Evolutionary conservation across 495 filamentous ascomycete species (phyloP), one percentile per base, ranked within the genome.

Genomic region (Penicillium flavigenum): DNA sequence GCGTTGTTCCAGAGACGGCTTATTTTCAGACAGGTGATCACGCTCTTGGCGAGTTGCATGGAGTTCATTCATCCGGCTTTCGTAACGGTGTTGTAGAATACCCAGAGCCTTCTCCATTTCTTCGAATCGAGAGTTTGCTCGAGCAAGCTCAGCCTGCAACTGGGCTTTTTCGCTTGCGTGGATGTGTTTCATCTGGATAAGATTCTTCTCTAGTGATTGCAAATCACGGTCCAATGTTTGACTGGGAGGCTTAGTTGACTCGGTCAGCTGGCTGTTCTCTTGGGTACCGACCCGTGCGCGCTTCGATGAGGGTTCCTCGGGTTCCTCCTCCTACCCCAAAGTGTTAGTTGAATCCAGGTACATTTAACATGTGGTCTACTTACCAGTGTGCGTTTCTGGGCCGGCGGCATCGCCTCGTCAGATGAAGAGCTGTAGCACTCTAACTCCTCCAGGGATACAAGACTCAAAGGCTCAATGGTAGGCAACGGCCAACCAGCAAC

Each of bases 41-140:
- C 69, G 67, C 51, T 79, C 72, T 36, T 71, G 63, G 17, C 76
- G 77, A 22, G 71, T 57, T 48, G 68, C 56, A 57, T 78, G 71
- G 5, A 75, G 17, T 20, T 77, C 72, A 1, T 62, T 66, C 22
- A 67, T 73, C 24, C 70, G 72, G 36, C 42, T 72, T 63, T 80
- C 77, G 42, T 76, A 80, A 39, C 77, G 77, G 57, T 76, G 72
- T 46, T 80, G 77, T 16, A 80, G 53, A 2, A 51, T 32, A 29
- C 64, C 57, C 26, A 78, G 44, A 1, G 60, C 60, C 38, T 62
- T 62, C 22, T 76, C 68, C 17, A 64, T 58, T 38, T 70, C 73
- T 39, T 58, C 57, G 4, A 68, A 53, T 39, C 66, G 69, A 34
- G 61, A 29, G 32, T 65, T 60, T 12, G 58, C 54, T 0, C 64